Conservation (phyloP, 192 early-diverging fungal genomes). For the Phlyctochytrium bullatum region DNA sequence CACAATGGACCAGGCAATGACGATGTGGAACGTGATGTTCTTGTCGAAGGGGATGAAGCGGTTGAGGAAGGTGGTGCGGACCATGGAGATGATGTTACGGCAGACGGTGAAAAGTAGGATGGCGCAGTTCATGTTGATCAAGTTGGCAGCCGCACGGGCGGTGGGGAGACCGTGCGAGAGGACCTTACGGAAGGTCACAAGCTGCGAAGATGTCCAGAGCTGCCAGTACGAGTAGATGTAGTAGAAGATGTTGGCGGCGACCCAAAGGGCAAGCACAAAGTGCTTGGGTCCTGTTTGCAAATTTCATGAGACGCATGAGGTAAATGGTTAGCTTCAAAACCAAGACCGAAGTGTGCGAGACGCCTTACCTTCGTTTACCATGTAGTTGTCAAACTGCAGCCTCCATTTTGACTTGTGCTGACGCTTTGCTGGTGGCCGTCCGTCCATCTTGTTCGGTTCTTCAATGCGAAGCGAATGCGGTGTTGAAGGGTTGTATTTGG, state of each 20-base stretch:
- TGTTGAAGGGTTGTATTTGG: background rate
- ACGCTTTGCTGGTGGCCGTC: background rate
- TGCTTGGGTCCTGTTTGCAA: slow-evolving; percentile 32
- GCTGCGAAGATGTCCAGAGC: slow-evolving; percentile 38
- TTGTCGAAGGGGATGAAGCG: slow-evolving; percentile 82
- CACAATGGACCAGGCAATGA: slow-evolving; percentile 73
- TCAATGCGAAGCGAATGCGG: background rate
- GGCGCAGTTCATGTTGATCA: slow-evolving; percentile 76
- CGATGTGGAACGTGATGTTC: slow-evolving; percentile 78
- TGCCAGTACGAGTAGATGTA: slow-evolving; percentile 38
- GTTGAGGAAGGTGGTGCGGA: slow-evolving; percentile 71
- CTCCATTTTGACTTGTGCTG: slow-evolving; percentile 33
- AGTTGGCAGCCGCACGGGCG: slow-evolving; percentile 54
- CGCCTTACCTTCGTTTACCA: slow-evolving; percentile 53
- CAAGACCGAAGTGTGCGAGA: background rate
- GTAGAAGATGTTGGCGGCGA: slow-evolving; percentile 42
- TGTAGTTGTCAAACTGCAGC: slow-evolving; percentile 46
- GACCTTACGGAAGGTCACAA: slow-evolving; percentile 40
- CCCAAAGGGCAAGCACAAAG: slow-evolving; percentile 40
- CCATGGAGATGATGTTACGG: slow-evolving; percentile 72
- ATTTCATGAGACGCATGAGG: background rate
- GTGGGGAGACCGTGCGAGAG: slow-evolving; percentile 47
- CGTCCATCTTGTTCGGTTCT: background rate
- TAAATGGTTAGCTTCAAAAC: background rate
- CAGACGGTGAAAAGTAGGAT: slow-evolving; percentile 80